Evolutionary conservation across 768 basidiomycete species (phyloP).

Genomic region (Mycena pura): DNA sequence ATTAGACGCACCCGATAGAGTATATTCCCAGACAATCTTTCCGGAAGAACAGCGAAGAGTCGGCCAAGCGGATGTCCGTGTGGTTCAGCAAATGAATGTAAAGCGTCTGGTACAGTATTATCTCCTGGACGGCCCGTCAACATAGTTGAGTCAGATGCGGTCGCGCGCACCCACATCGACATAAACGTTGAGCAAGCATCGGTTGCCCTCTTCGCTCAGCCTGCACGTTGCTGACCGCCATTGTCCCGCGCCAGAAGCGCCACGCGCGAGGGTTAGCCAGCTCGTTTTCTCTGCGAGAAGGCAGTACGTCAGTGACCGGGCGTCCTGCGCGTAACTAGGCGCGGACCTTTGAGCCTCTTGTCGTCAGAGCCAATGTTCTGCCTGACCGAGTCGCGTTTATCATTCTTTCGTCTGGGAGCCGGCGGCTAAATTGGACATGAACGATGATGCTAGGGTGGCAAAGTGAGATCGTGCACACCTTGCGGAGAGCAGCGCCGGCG

Average conservation of each 20-base stretch:
- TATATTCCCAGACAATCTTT: conserved; percentile 79
- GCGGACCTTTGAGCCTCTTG: conserved; percentile 68
- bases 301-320: neutral
- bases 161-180: conserved; percentile 61
- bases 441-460: conserved; percentile 21
- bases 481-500: conserved; percentile 58
- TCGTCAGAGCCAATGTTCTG: conserved; percentile 49
- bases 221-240: conserved; percentile 81
- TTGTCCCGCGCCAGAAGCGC: conserved; percentile 57
- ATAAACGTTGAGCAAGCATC: conserved; percentile 75
- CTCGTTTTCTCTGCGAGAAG: conserved; percentile 67
- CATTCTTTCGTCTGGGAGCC: conserved; percentile 53
- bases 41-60: conserved; percentile 78
- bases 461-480: conserved; percentile 48
- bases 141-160: neutral
- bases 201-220: conserved; percentile 69
- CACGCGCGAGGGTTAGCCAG: conserved; percentile 68
- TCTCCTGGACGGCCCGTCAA: conserved; percentile 58
- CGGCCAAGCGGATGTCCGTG: conserved; percentile 80
- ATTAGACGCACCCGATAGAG: conserved; percentile 56
- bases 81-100: conserved; percentile 76
- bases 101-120: conserved; percentile 74
- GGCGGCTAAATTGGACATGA: conserved; percentile 42
- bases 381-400: conserved; percentile 58
- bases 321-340: neutral